phyloP scores from a whole-genome alignment of 352 stramenopile species.

The Plasmopara viticola region DNA sequence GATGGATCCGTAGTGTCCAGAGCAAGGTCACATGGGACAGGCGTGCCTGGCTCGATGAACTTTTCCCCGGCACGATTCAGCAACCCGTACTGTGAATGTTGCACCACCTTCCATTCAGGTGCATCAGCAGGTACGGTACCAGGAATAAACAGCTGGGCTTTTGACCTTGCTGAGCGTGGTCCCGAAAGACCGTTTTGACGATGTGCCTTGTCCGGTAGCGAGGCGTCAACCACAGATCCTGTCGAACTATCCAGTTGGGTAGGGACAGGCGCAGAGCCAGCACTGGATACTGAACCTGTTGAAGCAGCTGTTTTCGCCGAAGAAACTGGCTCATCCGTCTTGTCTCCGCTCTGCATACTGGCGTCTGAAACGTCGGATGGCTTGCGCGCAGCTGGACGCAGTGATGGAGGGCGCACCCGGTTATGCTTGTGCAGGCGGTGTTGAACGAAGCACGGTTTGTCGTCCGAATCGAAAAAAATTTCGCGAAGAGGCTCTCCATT shows the following conservation, averaged over 20 bases:
- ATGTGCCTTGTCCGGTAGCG: not conserved
- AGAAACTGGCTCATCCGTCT: not conserved
- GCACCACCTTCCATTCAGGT: not conserved
- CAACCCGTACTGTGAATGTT: slow-evolving; percentile 1
- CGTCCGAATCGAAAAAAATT: not conserved
- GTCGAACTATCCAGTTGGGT: not conserved
- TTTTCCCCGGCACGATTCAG: not conserved
- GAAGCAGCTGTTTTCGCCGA: not conserved
- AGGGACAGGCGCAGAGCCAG: too few relatives aligned
- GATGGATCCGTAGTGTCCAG: not conserved
- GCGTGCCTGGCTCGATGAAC: not conserved
- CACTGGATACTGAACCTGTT: too few relatives aligned
- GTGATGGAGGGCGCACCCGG: not conserved
- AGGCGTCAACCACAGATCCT: too few relatives aligned
- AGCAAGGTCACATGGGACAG: not conserved
- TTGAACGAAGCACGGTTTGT: not conserved
- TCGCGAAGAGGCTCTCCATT: not conserved
- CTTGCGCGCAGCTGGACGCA: not conserved
- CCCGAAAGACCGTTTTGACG: not conserved
- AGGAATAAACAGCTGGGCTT: too few relatives aligned
- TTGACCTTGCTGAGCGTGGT: not conserved
- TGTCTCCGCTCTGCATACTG: not conserved
- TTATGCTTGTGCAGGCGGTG: not conserved
- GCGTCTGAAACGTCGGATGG: not conserved
- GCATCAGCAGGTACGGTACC: not conserved